Conservation (phyloP, 1,284 basidiomycete species). For the Phellopilus nigrolimitatus region DNA sequence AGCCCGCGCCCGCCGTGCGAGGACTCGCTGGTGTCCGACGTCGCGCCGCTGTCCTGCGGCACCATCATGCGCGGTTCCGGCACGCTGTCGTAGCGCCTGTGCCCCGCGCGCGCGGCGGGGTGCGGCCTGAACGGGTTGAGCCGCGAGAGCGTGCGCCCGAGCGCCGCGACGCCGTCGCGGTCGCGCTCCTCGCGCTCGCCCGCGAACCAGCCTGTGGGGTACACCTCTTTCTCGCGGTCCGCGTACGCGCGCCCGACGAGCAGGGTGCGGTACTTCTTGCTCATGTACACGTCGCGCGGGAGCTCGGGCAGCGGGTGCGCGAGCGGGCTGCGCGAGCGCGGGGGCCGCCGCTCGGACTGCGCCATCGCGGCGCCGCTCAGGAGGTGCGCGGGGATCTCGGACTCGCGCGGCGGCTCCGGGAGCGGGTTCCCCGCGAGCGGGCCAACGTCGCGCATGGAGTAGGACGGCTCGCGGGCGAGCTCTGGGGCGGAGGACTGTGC, state of each 20-base stretch:
- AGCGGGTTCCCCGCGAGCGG: slow-evolving; percentile 15
- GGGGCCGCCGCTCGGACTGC: not conserved
- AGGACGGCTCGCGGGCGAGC: not conserved
- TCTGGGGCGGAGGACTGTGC: no score
- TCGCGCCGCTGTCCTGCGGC: not conserved
- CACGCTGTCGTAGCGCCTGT: slow-evolving; percentile 14
- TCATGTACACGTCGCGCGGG: slow-evolving; percentile 15
- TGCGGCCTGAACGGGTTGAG: slow-evolving; percentile 16
- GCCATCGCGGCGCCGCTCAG: slow-evolving; percentile 14
- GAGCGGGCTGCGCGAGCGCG: slow-evolving; percentile 3
- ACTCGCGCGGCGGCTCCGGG: slow-evolving; percentile 15
- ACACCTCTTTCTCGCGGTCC: slow-evolving; percentile 10
- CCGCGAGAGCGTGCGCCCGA: slow-evolving; percentile 11
- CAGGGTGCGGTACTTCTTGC: slow-evolving; percentile 12
- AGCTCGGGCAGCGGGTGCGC: slow-evolving; percentile 15
- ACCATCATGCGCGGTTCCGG: slow-evolving; percentile 3
- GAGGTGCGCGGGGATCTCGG: slow-evolving; percentile 12
- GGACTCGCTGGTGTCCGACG: not conserved
- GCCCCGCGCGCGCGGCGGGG: slow-evolving; percentile 1
- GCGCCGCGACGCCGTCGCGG: not conserved
- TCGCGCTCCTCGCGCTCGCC: slow-evolving; percentile 8
- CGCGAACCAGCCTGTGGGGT: slow-evolving; percentile 16
- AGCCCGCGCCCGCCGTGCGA: not conserved
- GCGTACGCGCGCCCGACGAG: slow-evolving; percentile 13
- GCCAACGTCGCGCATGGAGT: slow-evolving; percentile 1